Evolutionary conservation across 495 filamentous ascomycete species (phyloP).

Genomic region (Podospora fimiseda): DNA sequence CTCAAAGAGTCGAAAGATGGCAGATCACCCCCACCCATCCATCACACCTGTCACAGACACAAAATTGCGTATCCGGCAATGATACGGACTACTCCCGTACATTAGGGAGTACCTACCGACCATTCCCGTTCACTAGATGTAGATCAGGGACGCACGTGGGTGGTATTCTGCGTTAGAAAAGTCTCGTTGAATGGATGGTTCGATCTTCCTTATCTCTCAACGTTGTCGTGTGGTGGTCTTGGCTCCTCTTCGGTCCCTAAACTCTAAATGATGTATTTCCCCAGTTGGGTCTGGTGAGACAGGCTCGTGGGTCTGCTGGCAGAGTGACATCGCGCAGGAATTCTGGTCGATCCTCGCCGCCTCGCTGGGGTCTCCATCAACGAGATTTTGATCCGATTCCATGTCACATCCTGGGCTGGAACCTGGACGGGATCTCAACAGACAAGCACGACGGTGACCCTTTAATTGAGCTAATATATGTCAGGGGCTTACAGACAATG

Average conservation of each 20-base stretch:
- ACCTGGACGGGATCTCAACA: not conserved
- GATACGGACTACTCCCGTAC: no score
- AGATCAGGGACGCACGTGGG: not conserved
- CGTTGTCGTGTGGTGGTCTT: not conserved
- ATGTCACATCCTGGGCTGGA: slow-evolving; percentile 19
- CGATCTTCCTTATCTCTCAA: not conserved
- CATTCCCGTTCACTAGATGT: no score
- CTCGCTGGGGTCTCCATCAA: slow-evolving; percentile 11
- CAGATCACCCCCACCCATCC: not conserved
- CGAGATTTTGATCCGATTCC: slow-evolving; percentile 16
- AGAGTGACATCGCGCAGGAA: slow-evolving; percentile 23
- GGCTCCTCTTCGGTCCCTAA: not conserved
- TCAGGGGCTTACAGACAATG: slow-evolving; percentile 14
- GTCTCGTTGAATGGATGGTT: not conserved
- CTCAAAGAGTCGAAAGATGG: not conserved
- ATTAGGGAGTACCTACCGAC: no score
- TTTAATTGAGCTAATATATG: slow-evolving; percentile 26
- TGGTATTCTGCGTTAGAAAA: not conserved
- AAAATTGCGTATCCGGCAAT: no score
- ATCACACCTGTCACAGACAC: no score
- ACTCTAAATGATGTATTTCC: slow-evolving; percentile 2
- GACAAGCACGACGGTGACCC: slow-evolving; percentile 7
- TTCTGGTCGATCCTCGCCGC: slow-evolving; percentile 12
- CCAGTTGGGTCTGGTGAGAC: slow-evolving; percentile 21
- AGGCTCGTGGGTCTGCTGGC: slow-evolving; percentile 1